A percentile compares a stretch with the other conserved stretches of the same genome.
These are phyloP conservation scores for Ceratocystis destructans DNA, from an alignment of 2,329 filamentous ascomycete species.

Conservation along the genomic window DNA sequence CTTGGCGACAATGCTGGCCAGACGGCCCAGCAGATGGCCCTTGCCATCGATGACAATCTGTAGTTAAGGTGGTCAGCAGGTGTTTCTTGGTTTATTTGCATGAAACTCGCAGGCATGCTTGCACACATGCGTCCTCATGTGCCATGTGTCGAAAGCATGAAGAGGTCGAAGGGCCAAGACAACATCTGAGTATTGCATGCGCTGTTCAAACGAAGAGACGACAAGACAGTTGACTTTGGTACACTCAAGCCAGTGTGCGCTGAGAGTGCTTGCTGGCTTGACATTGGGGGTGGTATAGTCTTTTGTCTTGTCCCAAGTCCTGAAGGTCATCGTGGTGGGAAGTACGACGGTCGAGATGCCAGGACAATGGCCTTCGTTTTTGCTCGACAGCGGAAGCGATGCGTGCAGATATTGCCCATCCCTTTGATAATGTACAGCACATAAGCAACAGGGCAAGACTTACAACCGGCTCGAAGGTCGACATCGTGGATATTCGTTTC, in stretches of 20 bases:
- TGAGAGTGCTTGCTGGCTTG: neutral
- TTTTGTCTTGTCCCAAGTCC: neutral
- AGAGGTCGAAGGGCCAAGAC: neutral
- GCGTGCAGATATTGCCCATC: constrained; percentile 11
- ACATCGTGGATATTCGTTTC: constrained; percentile 41
- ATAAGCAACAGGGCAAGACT: constrained; percentile 31
- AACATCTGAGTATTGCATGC: constrained; percentile 9
- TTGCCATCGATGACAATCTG: constrained; percentile 99
- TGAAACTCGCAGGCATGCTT: neutral
- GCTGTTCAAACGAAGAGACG: neutral
- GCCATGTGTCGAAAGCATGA: neutral
- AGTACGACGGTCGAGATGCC: constrained; percentile 1
- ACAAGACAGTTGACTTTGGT: neutral
- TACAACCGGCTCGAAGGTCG: constrained; percentile 57
- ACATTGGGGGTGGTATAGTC: neutral
- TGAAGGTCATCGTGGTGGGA: neutral
- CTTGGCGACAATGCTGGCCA: constrained; percentile 97
- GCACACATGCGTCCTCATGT: neutral
- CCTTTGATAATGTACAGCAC: neutral
- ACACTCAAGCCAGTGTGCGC: neutral
- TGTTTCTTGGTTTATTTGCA: neutral
- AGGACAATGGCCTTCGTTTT: neutral
- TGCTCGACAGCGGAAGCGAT: constrained; percentile 7
- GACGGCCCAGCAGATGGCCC: constrained; percentile 98
- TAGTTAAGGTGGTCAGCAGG: constrained; percentile 24